Evolutionary conservation across 129 eudicot genomes (phyloP), one percentile per base, ranked within the genome.

Genomic region (Kitagawia praeruptora): DNA sequence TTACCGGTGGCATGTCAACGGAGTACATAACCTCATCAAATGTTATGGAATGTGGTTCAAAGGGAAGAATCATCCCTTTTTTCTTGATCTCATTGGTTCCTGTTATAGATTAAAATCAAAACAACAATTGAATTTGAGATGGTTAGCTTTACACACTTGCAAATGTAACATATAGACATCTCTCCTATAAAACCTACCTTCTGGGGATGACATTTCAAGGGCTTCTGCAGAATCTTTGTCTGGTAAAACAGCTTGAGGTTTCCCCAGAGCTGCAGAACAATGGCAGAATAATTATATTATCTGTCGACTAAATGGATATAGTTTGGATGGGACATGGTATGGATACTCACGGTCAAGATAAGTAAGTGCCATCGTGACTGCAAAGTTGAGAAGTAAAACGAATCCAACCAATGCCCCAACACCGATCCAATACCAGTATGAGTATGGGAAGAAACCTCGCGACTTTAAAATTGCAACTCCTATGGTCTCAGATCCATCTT

Each of bases 1-100:
- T 75, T 81, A 92, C 98, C 90, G 53, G 86, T 51, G 98, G 98
- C 98, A 93, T 93, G 85, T 93, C 96, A 12, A 93, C 93, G 0
- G 98, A 90, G 84, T 93, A 93, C 58, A 77, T 83, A 49, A 93
- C 76, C 8, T 93, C 88, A 46, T 90, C 89, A 48, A 93, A 93
- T 9, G 92, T 87, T 49, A 93, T 87, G 37, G 87, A 84, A 80
- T 87, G 98, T 19, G 94, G 93, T 75, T 90, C 90, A 74, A 93
- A 93, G 4, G 77, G 77, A 75, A 75, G 77, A 75, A 75, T 83
- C 98, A 93, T 93, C 80, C 84, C 88, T 79, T 73, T 85, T 75
- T 85, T 81, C 84, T 80, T 79, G 78, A 16, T 81, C 21, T 83
- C 80, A 4, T 51, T 70, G 31, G 66, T 51, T 66, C 64, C 76